Conservation (phyloP, 768 basidiomycete species). For the Boletus rubescentipes region DNA sequence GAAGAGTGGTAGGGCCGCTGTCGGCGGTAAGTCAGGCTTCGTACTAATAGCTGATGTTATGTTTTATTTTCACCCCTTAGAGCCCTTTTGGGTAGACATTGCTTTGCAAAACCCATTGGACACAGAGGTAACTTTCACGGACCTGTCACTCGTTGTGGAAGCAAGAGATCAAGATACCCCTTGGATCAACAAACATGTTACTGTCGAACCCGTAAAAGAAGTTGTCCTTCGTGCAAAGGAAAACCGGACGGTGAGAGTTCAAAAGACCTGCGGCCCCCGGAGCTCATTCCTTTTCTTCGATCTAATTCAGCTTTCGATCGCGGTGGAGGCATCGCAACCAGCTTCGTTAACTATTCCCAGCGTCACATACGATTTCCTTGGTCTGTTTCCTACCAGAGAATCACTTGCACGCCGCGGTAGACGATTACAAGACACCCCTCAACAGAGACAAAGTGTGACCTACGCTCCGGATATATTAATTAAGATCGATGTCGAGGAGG, state of each 20-base stretch:
- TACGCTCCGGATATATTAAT: slow-evolving; percentile 72
- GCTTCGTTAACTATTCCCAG: slow-evolving; percentile 56
- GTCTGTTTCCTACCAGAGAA: slow-evolving; percentile 67
- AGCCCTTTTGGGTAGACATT: slow-evolving; percentile 77
- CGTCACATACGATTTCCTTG: slow-evolving; percentile 68
- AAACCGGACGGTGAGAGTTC: slow-evolving; percentile 54
- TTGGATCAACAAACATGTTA: slow-evolving; percentile 41
- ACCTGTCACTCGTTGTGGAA: slow-evolving; percentile 58
- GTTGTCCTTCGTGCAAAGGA: slow-evolving; percentile 63
- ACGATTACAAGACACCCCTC: slow-evolving; percentile 71
- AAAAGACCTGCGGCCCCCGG: neutral
- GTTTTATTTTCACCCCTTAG: slow-evolving; percentile 36
- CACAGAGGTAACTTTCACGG: slow-evolving; percentile 65
- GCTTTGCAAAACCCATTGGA: slow-evolving; percentile 70
- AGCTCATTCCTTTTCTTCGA: neutral
- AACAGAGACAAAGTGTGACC: slow-evolving; percentile 63
- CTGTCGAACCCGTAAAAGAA: slow-evolving; percentile 61
- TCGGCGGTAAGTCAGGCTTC: slow-evolving; percentile 50
- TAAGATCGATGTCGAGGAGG: slow-evolving; percentile 59
- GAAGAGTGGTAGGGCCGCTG: slow-evolving; percentile 55
- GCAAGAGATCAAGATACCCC: slow-evolving; percentile 30
- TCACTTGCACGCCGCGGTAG: slow-evolving; percentile 68
- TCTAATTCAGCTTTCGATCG: slow-evolving; percentile 54
- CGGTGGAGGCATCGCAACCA: slow-evolving; percentile 52
- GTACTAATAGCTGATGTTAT: neutral